Base-by-base conservation (phyloP, 2,329 filamentous ascomycete species). In the Bipolaris oryzae region DNA sequence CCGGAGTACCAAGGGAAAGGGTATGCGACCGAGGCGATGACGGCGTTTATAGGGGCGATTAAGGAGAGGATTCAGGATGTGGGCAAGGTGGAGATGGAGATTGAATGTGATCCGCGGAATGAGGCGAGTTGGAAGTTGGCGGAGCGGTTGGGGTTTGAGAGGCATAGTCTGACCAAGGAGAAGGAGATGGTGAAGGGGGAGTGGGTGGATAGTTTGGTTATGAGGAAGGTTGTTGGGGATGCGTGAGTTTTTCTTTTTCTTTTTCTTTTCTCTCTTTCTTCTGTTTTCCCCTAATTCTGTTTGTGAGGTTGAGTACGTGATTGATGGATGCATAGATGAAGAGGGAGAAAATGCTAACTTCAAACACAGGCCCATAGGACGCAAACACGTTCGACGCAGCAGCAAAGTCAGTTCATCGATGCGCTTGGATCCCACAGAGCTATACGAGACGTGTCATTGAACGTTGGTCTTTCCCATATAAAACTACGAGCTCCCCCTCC, bases 81-180 rank as follows among this genome's bases (percentile, higher is more conserved):
- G 3, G 52, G 54, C 9, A 58, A 56, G 21, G 3, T 71, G 10
- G 62, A 66, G 21, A 48, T 75, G 43, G 67, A 74, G 38, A 75
- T 76, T 52, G 74, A 75, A 42, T 75, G 72, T 39, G 73, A 76
- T 63, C 73, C 74, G 5, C 51, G 73, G 34, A 76, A 76, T 43
- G 57, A 51, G 5, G 57, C 60, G 7, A 70, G 70, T 28, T 66
- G 67, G 64, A 70, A 64, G 53, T 5, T 76, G 28, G 74, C 73
- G 1, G 67, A 74, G 49, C 38, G 71, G 16, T 38, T 76, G 38
- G 72, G 67, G 2, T 75, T 76, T 34, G 48, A 61, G 23, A 65
- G 60, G 45, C 45, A 64, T n/a, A 67, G 65, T 44, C 38, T 70
- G 45, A 66, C 57, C 1, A 70, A 73, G 53, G 67, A 58, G 25